Base-by-base conservation (phyloP, 768 basidiomycete species). In the Hydnomerulius pinastri region DNA sequence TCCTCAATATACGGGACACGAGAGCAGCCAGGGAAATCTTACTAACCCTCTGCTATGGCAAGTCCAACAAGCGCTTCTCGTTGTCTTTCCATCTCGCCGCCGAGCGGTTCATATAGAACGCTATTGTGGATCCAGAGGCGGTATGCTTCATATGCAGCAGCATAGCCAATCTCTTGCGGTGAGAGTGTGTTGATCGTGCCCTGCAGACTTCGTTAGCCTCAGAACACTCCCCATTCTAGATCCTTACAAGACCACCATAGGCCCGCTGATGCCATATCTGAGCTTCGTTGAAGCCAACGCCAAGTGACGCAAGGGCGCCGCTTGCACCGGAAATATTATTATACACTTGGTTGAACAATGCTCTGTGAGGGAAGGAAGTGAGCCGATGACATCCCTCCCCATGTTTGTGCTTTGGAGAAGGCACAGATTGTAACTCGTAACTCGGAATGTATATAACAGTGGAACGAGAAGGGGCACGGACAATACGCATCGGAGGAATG, bases 101-200 rank as follows among this genome's bases (percentile, higher is more conserved):
- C 75, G 4, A 86, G 57, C 13, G 81, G 79, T 42, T 80, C 77
- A 49, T 83, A 80, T 37, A 85, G 72, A 6, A 68, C 72, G 33
- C 66, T 77, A 56, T 83, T 80, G 57, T 81, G 76, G 43, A 80
- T 80, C 81, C 84, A 85, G 23, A 77, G 77, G 13, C 86, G 77
- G 64, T 85, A 83, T 0, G 87, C 86, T 65, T 90, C 87, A 61
- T 87, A 90, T 3, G 85, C 87, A 9, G 87, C 87, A 4, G 88
- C 89, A 56, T 85, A 79, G 1, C 89, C 89, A 15, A 91, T 76
- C 50, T 89, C 85, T 15, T 68, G 59, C 1, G 87, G 83, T 6
- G 73, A 65, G 68, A 88, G 71, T 69, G 64, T 44, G 65, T 67
- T 15, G 84, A 64, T 49, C 81, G 79, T 21, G 32, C 78, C 76